A percentile compares a stretch with the other conserved stretches of the same genome.
phyloP scores from a whole-genome alignment of 1,284 basidiomycete genomes.

The Stereum hirsutum region DNA sequence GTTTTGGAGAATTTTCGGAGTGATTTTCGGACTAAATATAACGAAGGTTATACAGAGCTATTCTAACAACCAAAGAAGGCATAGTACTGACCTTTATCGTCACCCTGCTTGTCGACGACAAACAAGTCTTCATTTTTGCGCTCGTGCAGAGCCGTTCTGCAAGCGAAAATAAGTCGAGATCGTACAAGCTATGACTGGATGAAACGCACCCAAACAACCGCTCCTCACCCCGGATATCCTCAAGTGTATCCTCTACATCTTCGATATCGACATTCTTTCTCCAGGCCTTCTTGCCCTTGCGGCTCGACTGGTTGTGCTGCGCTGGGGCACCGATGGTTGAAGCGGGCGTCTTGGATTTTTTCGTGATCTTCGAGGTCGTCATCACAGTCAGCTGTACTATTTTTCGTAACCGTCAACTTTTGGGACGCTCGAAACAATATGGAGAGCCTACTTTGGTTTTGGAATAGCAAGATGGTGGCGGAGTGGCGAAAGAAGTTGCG shows the following conservation, averaged over 20 bases:
- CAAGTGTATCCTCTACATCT: slow-evolving; percentile 67
- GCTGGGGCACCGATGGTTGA: slow-evolving; percentile 50
- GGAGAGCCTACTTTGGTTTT: no score
- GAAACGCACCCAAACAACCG: slow-evolving; percentile 59
- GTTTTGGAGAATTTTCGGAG: slow-evolving; percentile 45
- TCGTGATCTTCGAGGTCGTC: no score
- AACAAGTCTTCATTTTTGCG: slow-evolving; percentile 70
- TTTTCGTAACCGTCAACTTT: no score
- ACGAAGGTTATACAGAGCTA: not conserved
- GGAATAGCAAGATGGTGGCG: no score
- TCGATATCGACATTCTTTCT: slow-evolving; percentile 84
- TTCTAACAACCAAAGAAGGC: slow-evolving; percentile 1
- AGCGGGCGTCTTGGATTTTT: not conserved
- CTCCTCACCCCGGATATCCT: slow-evolving; percentile 70
- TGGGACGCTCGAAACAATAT: no score
- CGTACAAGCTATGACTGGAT: not conserved
- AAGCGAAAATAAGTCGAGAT: slow-evolving; percentile 9
- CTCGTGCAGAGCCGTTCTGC: slow-evolving; percentile 53
- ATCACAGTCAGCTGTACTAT: no score
- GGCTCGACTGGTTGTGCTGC: slow-evolving; percentile 61
- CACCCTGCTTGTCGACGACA: slow-evolving; percentile 70
- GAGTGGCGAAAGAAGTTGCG: no score
- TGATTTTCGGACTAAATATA: slow-evolving; percentile 40
- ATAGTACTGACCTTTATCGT: slow-evolving; percentile 52
- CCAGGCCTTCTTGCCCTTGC: slow-evolving; percentile 91